Evolutionary conservation across 805 yeast species (phyloP).

Genomic region (Sugiyamaella valdiviana): DNA sequence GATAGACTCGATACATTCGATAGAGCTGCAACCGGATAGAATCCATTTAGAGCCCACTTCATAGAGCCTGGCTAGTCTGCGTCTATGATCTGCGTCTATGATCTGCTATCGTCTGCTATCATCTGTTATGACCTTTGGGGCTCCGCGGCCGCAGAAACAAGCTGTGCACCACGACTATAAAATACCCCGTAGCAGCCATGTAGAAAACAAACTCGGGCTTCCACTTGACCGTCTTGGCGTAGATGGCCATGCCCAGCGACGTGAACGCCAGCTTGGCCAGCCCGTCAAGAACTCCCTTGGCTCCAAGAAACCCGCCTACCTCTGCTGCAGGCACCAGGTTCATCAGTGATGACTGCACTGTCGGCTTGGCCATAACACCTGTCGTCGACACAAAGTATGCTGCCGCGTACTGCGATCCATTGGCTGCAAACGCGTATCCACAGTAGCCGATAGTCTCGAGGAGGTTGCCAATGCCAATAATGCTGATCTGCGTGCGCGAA

Average conservation of each 20-base stretch:
- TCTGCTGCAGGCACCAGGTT: conserved; percentile 26
- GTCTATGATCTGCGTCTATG: too few relatives aligned
- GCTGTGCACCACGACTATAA: conserved; percentile 9
- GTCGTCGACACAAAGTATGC: conserved; percentile 26
- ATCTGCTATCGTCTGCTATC: too few relatives aligned
- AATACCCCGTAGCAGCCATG: conserved; percentile 15
- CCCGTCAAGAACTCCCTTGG: conserved; percentile 18
- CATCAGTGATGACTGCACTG: conserved; percentile 26
- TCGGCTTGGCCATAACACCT: conserved; percentile 26
- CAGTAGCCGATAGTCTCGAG: conserved; percentile 24
- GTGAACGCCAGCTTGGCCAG: conserved; percentile 11
- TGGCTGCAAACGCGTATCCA: conserved; percentile 22
- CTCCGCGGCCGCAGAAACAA: neutral
- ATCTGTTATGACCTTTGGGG: neutral
- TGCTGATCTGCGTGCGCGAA: conserved; percentile 15
- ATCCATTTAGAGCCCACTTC: too few relatives aligned
- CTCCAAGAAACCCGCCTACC: conserved; percentile 29
- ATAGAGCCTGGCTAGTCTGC: too few relatives aligned
- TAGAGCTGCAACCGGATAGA: too few relatives aligned
- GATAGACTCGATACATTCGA: too few relatives aligned
- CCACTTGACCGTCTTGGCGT: conserved; percentile 14
- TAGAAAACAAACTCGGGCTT: conserved; percentile 15
- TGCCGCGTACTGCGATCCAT: conserved; percentile 20
- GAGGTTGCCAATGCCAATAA: conserved; percentile 23
- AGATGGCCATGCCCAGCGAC: conserved; percentile 12